phyloP scores from a whole-genome alignment of 2,329 filamentous ascomycete species.

The Rhinocladiella similis region DNA sequence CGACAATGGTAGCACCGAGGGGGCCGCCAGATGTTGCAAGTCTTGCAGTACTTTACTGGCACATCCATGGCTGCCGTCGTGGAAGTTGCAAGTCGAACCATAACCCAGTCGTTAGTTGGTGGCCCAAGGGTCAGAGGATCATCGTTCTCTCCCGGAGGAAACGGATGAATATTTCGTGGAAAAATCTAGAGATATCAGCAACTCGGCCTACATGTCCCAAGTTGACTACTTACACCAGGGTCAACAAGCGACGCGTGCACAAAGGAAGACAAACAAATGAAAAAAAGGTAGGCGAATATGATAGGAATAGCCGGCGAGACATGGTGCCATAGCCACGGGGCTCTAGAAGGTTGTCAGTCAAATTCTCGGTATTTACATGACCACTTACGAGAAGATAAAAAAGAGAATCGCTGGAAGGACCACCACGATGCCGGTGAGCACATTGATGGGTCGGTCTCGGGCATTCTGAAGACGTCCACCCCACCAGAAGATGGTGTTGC shows the following conservation, averaged over 20 bases:
- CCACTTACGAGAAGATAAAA: slow-evolving; percentile 71
- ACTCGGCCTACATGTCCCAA: not conserved
- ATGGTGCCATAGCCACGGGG: slow-evolving; percentile 80
- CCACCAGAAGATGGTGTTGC: slow-evolving; percentile 87
- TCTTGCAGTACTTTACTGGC: slow-evolving; percentile 96
- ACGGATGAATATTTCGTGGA: slow-evolving; percentile 85
- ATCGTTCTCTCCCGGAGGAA: slow-evolving; percentile 74
- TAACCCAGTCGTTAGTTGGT: slow-evolving; percentile 88
- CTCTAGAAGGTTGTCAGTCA: slow-evolving; percentile 44
- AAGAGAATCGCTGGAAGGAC: slow-evolving; percentile 78
- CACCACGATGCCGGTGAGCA: slow-evolving; percentile 80
- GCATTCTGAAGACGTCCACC: slow-evolving; percentile 88
- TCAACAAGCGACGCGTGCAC: slow-evolving; percentile 89
- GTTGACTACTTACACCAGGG: slow-evolving; percentile 71
- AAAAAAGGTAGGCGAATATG: slow-evolving; percentile 87
- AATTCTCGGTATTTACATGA: slow-evolving; percentile 22
- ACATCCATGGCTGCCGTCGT: slow-evolving; percentile 90
- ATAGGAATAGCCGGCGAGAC: slow-evolving; percentile 87
- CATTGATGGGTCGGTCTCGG: slow-evolving; percentile 80
- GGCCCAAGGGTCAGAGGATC: slow-evolving; percentile 81
- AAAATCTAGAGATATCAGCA: slow-evolving; percentile 66
- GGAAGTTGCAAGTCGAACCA: slow-evolving; percentile 77
- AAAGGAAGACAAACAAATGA: slow-evolving; percentile 89
- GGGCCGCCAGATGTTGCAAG: slow-evolving; percentile 95
- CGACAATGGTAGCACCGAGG: slow-evolving; percentile 95